phyloP scores from a whole-genome alignment of 805 yeast species.

The Candida qinlingensis region DNA sequence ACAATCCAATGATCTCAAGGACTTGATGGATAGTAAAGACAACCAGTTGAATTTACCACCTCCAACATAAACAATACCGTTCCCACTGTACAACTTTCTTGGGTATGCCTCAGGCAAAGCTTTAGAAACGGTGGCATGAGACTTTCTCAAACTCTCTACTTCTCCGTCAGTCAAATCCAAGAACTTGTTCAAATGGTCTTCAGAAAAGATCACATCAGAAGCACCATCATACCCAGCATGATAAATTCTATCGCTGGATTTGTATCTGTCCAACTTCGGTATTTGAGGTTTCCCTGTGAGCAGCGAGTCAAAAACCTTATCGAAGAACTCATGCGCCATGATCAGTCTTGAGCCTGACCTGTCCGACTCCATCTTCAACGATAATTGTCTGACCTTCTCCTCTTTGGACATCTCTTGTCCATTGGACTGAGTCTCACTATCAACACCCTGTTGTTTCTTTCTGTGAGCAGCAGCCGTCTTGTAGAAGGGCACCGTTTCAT shows the following conservation, averaged over 20 bases:
- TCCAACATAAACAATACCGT: conserved; percentile 61
- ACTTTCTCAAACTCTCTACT: conserved; percentile 35
- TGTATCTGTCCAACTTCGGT: conserved; percentile 37
- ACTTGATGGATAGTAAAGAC: conserved; percentile 43
- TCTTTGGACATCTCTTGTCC: neutral
- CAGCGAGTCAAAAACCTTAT: conserved; percentile 36
- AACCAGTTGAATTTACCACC: conserved; percentile 58
- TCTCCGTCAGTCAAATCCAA: conserved; percentile 41
- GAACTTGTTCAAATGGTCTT: conserved; percentile 45
- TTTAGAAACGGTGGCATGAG: conserved; percentile 43
- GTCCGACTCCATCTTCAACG: conserved; percentile 25
- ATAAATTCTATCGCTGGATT: conserved; percentile 41
- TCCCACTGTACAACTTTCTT: conserved; percentile 40
- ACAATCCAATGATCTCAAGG: conserved; percentile 44
- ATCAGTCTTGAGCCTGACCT: conserved; percentile 29
- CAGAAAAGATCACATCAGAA: conserved; percentile 41
- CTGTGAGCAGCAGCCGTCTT: conserved; percentile 17
- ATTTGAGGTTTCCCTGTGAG: conserved; percentile 41
- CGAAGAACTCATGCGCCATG: conserved; percentile 38
- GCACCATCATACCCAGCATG: conserved; percentile 47
- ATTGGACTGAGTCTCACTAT: neutral
- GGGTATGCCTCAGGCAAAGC: conserved; percentile 45
- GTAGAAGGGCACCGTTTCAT: conserved; percentile 23
- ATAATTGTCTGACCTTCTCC: conserved; percentile 20
- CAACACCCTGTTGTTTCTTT: neutral